Base-by-base conservation (phyloP, 108 stramenopile genomes). In the Cyclotella sp. region DNA sequence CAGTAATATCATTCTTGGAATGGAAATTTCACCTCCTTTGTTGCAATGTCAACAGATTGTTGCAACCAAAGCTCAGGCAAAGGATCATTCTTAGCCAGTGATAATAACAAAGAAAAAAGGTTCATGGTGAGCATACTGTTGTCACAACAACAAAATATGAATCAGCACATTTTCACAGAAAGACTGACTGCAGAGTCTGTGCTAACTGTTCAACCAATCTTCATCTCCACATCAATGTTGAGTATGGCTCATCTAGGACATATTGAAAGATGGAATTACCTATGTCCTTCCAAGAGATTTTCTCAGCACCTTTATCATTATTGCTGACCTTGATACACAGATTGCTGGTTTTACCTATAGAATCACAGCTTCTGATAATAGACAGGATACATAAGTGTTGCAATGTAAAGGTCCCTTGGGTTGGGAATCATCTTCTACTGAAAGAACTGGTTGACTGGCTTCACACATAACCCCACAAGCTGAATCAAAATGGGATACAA, bases 1-100 rank as follows among this genome's bases (percentile, higher is more conserved):
- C 47, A 90, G 99, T 18, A 98, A 99, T 78, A 98, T 99, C 76
- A 99, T 99, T 76, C 89, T 99, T 43, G 99, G 99, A 27, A 97
- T 97, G 98, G 99, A 99, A 83, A 98, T 99, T 74, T 94, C 97
- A n/a, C 99, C 99, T 43, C 99, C 99, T 29, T 97, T 95, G 5
- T 90, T 98, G 76, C 99, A 99, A 76, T 86, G 99, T 9, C 98
- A 99, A 74, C 99, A 99, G 84, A 95, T 99, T 44, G 97, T 98
- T 12, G 99, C 98, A 88, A 97, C 98, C 75, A 98, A 99, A 89
- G 96, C 97, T 64, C 97, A 98, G 75, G 96, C 98, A 41, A 83
- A 96, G 18, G 97, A 98, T 69, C 97, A 98, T 75, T 93, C 95
- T n/a, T 96, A 97, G 76, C 84, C 98, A 86, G 97, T 97, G 19